Evolutionary conservation across 495 filamentous ascomycete species (phyloP).

Genomic region (Penicillium atrosanguineum): DNA sequence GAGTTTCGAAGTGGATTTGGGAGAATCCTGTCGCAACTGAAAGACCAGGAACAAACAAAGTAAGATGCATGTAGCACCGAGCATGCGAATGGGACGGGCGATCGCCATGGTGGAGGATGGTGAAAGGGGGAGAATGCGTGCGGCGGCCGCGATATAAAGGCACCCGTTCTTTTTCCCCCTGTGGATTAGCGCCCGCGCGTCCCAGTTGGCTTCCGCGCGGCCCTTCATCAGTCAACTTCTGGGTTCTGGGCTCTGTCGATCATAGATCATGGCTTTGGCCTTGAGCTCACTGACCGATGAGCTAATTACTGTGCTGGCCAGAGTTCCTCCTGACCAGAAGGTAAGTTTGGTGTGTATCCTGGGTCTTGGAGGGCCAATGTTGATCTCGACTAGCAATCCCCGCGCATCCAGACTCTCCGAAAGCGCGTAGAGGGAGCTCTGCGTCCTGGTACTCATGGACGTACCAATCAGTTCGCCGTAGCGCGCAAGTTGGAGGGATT

Average conservation of each 20-base stretch:
- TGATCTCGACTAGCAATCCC: constrained; percentile 36
- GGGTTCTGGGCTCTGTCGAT: background rate
- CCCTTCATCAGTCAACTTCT: background rate
- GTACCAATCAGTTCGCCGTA: constrained; percentile 89
- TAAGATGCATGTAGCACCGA: constrained; percentile 66
- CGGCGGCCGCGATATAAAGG: constrained; percentile 3
- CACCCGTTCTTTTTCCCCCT: constrained; percentile 26
- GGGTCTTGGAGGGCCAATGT: constrained; percentile 38
- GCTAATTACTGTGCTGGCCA: constrained; percentile 33
- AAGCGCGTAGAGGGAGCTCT: constrained; percentile 29
- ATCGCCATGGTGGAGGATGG: constrained; percentile 62
- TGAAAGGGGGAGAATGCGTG: constrained; percentile 16
- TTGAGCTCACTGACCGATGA: constrained; percentile 35
- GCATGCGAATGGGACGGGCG: constrained; percentile 75
- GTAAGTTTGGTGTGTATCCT: constrained; percentile 9
- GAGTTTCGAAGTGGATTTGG: constrained; percentile 33
- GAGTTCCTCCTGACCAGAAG: constrained; percentile 27
- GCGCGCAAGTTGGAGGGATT: constrained; percentile 69
- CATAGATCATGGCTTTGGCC: constrained; percentile 50
- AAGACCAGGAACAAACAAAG: constrained; percentile 74
- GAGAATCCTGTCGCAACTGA: constrained; percentile 57
- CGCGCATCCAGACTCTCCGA: constrained; percentile 25
- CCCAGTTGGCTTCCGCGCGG: constrained; percentile 15
- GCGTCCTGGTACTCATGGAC: constrained; percentile 58
- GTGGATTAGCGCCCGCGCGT: constrained; percentile 31